phyloP scores from a whole-genome alignment of 345 rosid genomes.

The Syzygium aromaticum region DNA sequence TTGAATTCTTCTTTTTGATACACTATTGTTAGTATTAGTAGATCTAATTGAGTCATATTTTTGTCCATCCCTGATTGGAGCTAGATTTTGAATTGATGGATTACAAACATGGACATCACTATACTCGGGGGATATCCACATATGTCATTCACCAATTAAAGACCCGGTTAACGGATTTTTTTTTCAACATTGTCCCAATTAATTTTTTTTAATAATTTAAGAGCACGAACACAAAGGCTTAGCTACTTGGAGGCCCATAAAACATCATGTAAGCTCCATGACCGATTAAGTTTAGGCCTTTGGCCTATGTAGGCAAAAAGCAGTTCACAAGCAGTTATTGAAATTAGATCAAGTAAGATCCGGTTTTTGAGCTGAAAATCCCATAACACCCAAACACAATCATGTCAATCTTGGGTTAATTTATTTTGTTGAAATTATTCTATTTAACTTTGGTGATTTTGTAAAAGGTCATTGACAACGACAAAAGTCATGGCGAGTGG shows the following conservation, averaged over 20 bases:
- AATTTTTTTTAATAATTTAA: too few species aligned
- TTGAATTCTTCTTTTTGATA: background rate
- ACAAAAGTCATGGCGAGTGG: accelerated
- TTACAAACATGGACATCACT: background rate
- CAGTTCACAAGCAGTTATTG: accelerated
- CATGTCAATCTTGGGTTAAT: accelerated
- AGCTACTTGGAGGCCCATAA: accelerated
- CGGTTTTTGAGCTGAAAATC: too few species aligned
- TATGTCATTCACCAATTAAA: background rate
- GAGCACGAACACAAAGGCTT: background rate
- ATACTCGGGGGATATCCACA: background rate
- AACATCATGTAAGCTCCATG: background rate
- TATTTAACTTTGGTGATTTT: background rate
- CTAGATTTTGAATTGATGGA: accelerated
- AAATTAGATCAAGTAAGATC: too few species aligned
- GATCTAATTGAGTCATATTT: background rate
- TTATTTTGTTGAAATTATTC: too few species aligned
- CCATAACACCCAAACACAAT: accelerated
- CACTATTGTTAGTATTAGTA: accelerated
- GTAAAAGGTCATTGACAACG: background rate
- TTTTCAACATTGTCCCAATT: accelerated
- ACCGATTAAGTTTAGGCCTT: background rate
- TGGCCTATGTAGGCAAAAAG: accelerated
- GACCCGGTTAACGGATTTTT: accelerated
- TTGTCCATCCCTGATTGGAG: background rate